phyloP scores from a whole-genome alignment of 306 rosid genomes.

The Quercus agrifolia region DNA sequence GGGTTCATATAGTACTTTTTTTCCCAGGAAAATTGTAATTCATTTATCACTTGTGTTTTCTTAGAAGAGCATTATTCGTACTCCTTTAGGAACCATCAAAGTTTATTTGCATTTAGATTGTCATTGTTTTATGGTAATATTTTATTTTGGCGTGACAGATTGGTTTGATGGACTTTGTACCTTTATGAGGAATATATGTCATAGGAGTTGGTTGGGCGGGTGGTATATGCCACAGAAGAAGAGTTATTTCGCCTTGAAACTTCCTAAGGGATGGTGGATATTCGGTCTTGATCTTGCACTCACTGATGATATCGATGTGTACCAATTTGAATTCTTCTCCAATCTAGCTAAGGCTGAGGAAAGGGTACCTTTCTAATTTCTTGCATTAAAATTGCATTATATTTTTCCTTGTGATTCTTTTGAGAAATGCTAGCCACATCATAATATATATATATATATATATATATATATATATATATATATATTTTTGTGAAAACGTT shows the following conservation, averaged over 20 bases:
- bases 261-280: slow-evolving; percentile 91
- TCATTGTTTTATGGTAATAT: not conserved
- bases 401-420: no score
- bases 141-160: slow-evolving; percentile 47
- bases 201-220: slow-evolving; percentile 94
- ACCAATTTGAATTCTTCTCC: slow-evolving; percentile 89
- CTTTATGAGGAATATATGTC: slow-evolving; percentile 86
- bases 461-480: no score
- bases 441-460: no score
- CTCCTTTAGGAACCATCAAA: not conserved
- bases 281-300: slow-evolving; percentile 94
- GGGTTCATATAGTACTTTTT: no score
- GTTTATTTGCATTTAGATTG: not conserved
- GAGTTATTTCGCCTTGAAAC: slow-evolving; percentile 91
- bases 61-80: no score
- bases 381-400: no score
- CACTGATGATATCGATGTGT: slow-evolving; percentile 81
- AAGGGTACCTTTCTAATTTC: no score
- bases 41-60: no score
- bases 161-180: slow-evolving; percentile 97
- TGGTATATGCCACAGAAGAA: slow-evolving; percentile 95
- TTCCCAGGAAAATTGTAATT: no score
- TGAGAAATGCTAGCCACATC: no score
- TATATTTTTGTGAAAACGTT: no score
- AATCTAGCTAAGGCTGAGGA: slow-evolving; percentile 31